Evolutionary conservation across 257 asterid genomes (phyloP).

Genomic region (Henckelia pumila): DNA sequence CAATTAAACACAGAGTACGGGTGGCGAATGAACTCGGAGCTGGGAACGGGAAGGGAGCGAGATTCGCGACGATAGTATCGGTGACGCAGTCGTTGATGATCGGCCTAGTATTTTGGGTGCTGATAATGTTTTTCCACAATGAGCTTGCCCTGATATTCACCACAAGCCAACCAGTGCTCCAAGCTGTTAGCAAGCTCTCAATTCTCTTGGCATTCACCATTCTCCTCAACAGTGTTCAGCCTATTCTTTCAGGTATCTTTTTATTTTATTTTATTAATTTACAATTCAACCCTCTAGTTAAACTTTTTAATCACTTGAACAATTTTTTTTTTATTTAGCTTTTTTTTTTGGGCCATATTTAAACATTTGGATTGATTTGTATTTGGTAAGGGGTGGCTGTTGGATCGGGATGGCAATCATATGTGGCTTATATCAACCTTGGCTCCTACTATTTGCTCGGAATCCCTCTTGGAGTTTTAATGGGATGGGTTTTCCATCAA

Average conservation of each 20-base stretch:
- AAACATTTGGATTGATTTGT: no score
- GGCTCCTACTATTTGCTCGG: constrained; percentile 70
- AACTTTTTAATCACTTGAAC: no score
- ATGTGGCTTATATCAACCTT: constrained; percentile 69
- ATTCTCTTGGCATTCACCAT: constrained; percentile 57
- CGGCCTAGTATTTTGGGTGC: constrained; percentile 54
- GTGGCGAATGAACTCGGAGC: constrained; percentile 83
- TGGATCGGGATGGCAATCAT: constrained; percentile 82
- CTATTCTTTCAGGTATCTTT: constrained; percentile 56
- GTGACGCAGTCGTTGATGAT: constrained; percentile 41
- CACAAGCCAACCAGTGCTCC: constrained; percentile 42
- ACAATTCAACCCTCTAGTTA: no score
- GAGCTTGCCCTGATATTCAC: constrained; percentile 50
- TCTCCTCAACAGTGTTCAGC: constrained; percentile 72
- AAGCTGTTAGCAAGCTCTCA: constrained; percentile 49
- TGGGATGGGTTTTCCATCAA: constrained; percentile 67
- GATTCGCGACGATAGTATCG: constrained; percentile 55
- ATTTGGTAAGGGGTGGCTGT: constrained; percentile 64
- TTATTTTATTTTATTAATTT: no score
- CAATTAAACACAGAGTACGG: constrained; percentile 66
- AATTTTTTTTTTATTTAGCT: no score
- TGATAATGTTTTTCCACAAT: constrained; percentile 45
- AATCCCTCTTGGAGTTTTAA: constrained; percentile 53
- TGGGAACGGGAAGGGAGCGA: constrained; percentile 65
- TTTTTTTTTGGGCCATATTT: no score